Evolutionary conservation across 345 rosid genomes (phyloP), one percentile per base, ranked within the genome.

Genomic region (Eucalyptus microcorys): DNA sequence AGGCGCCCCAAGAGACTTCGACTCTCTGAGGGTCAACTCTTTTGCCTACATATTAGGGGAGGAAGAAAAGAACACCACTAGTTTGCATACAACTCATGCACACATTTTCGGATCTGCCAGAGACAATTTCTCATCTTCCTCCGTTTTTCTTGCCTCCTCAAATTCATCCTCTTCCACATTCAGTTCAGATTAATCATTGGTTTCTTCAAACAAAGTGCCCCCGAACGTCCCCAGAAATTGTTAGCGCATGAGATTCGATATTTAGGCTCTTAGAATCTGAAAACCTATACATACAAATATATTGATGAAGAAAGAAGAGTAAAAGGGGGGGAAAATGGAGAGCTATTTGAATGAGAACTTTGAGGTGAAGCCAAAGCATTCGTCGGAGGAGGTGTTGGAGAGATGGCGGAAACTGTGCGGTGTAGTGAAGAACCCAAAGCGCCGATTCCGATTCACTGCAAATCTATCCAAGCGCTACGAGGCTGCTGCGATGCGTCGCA

Each of bases 401-500:
- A 94, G 91, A 92, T 96, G 99, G 99, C 92, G 99, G 79, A 92
- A 93, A 21, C 87, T 93, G 14, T 96, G 98, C 7, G 95, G 97
- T 2, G 90, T 96, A 14, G 99, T 97, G 52, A 97, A 97, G 94
- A 97, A 97, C 87, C 99, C 96, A 30, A 97, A 96, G 88, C 93
- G 99, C 5, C 89, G 99, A 48, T 96, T 96, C 90, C 99, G 99
- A 7, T 96, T 95, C 93, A 95, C 97, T 2, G 97, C 99, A 85
- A 97, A 97, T 88, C 96, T 97, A 89, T 91, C 97, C 91, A 97
- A 97, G 92, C 96, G 99, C 43, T 50, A 86, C 50, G 99, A 97
- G 92, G 99, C 98, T 50, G 99, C 97, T 47, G 97, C 95, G 10
- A 97, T 97, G 99, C 98, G 99, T 14, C 91, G 91, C 13, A 94